Evolutionary conservation across 495 filamentous ascomycete genomes (phyloP).

Genomic region (Penicillium manginii): DNA sequence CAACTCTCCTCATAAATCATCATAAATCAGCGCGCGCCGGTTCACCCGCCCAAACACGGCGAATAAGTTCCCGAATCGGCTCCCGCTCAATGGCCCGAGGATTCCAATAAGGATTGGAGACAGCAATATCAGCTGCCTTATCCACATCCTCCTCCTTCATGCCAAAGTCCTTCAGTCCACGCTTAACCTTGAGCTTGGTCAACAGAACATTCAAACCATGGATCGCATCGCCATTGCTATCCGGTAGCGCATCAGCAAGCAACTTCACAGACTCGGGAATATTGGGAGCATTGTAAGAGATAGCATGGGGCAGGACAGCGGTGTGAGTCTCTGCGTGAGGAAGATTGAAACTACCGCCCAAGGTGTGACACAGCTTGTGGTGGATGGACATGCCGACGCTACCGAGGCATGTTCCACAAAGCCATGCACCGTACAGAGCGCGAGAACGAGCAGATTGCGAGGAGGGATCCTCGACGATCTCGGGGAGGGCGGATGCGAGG

Average conservation of each 20-base stretch:
- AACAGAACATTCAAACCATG: slow-evolving; percentile 64
- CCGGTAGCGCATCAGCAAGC: slow-evolving; percentile 60
- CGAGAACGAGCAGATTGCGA: slow-evolving; percentile 54
- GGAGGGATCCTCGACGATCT: slow-evolving; percentile 54
- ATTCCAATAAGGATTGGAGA: slow-evolving; percentile 68
- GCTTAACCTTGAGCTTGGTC: slow-evolving; percentile 59
- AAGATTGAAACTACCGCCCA: slow-evolving; percentile 70
- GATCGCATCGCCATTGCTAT: slow-evolving; percentile 61
- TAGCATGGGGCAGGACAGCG: slow-evolving; percentile 66
- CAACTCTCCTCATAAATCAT: slow-evolving; percentile 46
- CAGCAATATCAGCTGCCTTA: slow-evolving; percentile 66
- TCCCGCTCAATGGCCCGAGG: slow-evolving; percentile 60
- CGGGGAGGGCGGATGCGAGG: slow-evolving; percentile 59
- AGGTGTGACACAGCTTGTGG: slow-evolving; percentile 71
- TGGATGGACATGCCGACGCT: slow-evolving; percentile 72
- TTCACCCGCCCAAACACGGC: slow-evolving; percentile 71
- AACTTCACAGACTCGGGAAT: slow-evolving; percentile 63
- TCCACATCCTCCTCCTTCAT: slow-evolving; percentile 71
- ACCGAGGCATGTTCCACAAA: slow-evolving; percentile 65
- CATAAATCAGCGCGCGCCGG: slow-evolving; percentile 61
- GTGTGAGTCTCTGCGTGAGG: slow-evolving; percentile 74
- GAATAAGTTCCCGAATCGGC: slow-evolving; percentile 64
- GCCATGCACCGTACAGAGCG: slow-evolving; percentile 69
- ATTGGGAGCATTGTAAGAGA: slow-evolving; percentile 68
- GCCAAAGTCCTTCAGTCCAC: slow-evolving; percentile 60